Base-by-base conservation (phyloP, 2,329 filamentous ascomycete genomes). In the Mycosphaerelloides madeirae region DNA sequence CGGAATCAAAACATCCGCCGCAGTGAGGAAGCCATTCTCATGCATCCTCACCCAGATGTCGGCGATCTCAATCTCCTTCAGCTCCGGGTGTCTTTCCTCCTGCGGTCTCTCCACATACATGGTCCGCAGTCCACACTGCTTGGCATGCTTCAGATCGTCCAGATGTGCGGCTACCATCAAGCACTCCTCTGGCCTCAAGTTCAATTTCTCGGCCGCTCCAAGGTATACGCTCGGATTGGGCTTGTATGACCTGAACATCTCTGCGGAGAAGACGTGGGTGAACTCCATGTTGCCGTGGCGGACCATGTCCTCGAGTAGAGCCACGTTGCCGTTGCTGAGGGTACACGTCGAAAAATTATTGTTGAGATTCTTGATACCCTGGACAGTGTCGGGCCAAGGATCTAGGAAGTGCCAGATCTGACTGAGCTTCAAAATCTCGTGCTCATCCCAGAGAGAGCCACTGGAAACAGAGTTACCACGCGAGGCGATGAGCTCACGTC, bases 81-180 rank as follows among this genome's bases (percentile, higher is more conserved):
- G 76, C 14, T 54, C 41, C 7, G 58, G 56, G 78, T 78, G 83
- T 6, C 69, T 72, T 65, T 90, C 86, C 65, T 94, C 87, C 33
- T 64, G 54, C 3, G 66, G 63, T 46, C 87, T 72, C 67, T 87
- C 84, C 2, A 93, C 79, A 61, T 89, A 93, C 2, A 93, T 73
- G 0, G 85, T 87, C 55, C 76, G 73, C 48, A 89, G 68, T 0
- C 87, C 87, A 48, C 72, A 75, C 2, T 57, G 61, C 55, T 79
- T 80, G 3, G 87, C 87, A 0, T 76, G 83, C 48, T 78, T 69
- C 43, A 93, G 66, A 64, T 91, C 87, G 5, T 59, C 64, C 46
- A 91, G 67, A 66, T 91, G 86, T 29, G 86, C 81, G 13, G 87
- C 87, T 15, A 93, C 84, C 78, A 93, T 80, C 15, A 80, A 84